Conservation (phyloP, 257 asterid species). For the Gynochthodes officinalis region DNA sequence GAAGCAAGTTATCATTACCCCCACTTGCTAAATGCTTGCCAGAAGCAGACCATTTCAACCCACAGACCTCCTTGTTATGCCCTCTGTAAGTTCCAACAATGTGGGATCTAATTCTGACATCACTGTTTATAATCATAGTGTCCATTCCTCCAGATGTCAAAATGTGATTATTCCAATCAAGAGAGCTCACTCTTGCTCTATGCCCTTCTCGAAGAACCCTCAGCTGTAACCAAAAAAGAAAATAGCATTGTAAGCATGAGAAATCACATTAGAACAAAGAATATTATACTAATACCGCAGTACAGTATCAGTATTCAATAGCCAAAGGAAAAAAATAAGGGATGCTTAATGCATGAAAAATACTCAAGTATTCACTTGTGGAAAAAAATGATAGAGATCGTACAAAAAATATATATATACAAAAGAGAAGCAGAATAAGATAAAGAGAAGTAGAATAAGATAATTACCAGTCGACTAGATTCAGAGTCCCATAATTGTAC, state of each 20-base stretch:
- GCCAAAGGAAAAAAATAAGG: background rate
- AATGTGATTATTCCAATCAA: conserved; percentile 5
- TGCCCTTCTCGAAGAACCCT: conserved; percentile 41
- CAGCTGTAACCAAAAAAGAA: conserved; percentile 15
- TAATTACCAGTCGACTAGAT: conserved; percentile 12
- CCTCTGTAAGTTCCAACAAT: conserved; percentile 25
- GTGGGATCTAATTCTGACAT: conserved; percentile 24
- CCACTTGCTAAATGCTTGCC: conserved; percentile 38
- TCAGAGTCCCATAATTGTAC: conserved; percentile 38
- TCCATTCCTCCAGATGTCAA: conserved; percentile 29
- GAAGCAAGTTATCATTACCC: conserved; percentile 32
- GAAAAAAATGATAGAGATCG: background rate
- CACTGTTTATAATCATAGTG: conserved; percentile 27
- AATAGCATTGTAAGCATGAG: background rate
- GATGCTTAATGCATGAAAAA: background rate
- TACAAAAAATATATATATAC: background rate
- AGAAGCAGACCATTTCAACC: conserved; percentile 33
- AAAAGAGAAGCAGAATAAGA: background rate
- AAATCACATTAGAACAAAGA: background rate
- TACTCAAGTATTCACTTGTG: background rate
- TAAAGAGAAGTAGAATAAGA: background rate
- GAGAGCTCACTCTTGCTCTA: conserved; percentile 34
- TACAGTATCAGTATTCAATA: background rate
- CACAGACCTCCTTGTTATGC: conserved; percentile 31
- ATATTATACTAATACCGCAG: background rate